Evolutionary conservation across 139 green algal genomes (phyloP), one percentile per base, ranked within the genome.

Genomic region (Chlorella sp.): DNA sequence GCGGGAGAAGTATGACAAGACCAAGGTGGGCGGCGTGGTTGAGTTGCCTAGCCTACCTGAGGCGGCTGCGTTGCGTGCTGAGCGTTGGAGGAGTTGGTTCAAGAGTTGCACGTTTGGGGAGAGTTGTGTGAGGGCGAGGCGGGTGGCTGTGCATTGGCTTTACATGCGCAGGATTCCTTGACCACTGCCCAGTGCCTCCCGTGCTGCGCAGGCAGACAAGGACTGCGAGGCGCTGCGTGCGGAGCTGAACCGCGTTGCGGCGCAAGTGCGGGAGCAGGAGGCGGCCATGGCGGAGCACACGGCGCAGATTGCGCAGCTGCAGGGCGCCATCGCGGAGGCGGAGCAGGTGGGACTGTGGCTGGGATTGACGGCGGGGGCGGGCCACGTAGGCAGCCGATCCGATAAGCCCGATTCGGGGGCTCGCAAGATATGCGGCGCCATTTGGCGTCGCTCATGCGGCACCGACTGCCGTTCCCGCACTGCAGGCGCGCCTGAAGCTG

Each of bases 1-100:
- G 44, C 96, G 96, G 84, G 95, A 98, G 84, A 94, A 97, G 89
- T 97, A 98, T 88, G 94, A 98, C 85, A 92, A 98, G 89, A 93
- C 95, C 86, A 97, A 97, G 91, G 93, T 92, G 74, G 88, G 34
- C 14, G 22, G 28, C 1, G 34, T 13, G 62, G 62, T 28, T 11
- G 20, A 3, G 62, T 24, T 68, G 60, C n/a, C n/a, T n/a, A n/a
- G n/a, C n/a, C n/a, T n/a, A n/a, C n/a, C n/a, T n/a, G n/a, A n/a
- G n/a, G n/a, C n/a, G n/a, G n/a, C n/a, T n/a, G n/a, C n/a, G n/a
- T n/a, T n/a, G n/a, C n/a, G n/a, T n/a, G n/a, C n/a, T n/a, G n/a
- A n/a, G n/a, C n/a, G n/a, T n/a, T n/a, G n/a, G n/a, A n/a, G n/a
- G n/a, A n/a, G n/a, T n/a, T n/a, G n/a, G n/a, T n/a, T n/a, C n/a